These are phyloP conservation scores for Suillus subalutaceus DNA, from an alignment of 768 basidiomycete genomes.

Conservation along the genomic window DNA sequence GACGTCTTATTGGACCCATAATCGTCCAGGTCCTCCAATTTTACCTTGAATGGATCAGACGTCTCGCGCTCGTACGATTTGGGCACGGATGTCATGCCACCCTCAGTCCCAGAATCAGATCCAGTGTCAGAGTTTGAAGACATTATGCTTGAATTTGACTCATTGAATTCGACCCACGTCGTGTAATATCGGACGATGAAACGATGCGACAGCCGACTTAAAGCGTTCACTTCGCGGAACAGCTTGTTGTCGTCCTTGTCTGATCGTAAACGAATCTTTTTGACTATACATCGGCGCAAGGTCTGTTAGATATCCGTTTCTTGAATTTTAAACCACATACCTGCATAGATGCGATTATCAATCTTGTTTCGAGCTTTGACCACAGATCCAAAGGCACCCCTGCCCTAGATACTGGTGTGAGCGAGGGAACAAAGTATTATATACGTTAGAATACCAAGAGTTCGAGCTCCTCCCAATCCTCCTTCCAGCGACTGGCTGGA, in stretches of 20 bases:
- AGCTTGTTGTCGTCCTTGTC: slow-evolving; percentile 85
- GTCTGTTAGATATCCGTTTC: slow-evolving; percentile 2
- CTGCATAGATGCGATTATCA: slow-evolving; percentile 83
- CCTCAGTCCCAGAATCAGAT: slow-evolving; percentile 41
- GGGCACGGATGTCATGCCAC: slow-evolving; percentile 61
- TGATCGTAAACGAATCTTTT: slow-evolving; percentile 84
- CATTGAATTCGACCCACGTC: slow-evolving; percentile 82
- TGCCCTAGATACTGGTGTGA: slow-evolving; percentile 53
- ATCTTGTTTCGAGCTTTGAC: slow-evolving; percentile 92
- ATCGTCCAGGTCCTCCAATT: slow-evolving; percentile 65
- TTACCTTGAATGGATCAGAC: slow-evolving; percentile 64
- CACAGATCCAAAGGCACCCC: slow-evolving; percentile 91
- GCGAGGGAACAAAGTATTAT: neutral
- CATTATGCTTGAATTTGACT: slow-evolving; percentile 47
- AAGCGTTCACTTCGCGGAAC: slow-evolving; percentile 86
- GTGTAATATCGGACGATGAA: slow-evolving; percentile 93
- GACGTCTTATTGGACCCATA: slow-evolving; percentile 57
- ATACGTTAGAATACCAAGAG: slow-evolving; percentile 54
- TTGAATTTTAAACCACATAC: slow-evolving; percentile 36
- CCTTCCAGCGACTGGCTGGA: slow-evolving; percentile 81
- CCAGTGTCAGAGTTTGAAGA: slow-evolving; percentile 50
- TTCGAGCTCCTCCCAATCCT: slow-evolving; percentile 94
- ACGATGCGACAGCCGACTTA: slow-evolving; percentile 86
- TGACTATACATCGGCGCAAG: slow-evolving; percentile 49
- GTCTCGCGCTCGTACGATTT: slow-evolving; percentile 43